These are phyloP conservation scores for Mortierella sp. DNA, from an alignment of 371 early-diverging fungal genomes.

Conservation along the genomic window DNA sequence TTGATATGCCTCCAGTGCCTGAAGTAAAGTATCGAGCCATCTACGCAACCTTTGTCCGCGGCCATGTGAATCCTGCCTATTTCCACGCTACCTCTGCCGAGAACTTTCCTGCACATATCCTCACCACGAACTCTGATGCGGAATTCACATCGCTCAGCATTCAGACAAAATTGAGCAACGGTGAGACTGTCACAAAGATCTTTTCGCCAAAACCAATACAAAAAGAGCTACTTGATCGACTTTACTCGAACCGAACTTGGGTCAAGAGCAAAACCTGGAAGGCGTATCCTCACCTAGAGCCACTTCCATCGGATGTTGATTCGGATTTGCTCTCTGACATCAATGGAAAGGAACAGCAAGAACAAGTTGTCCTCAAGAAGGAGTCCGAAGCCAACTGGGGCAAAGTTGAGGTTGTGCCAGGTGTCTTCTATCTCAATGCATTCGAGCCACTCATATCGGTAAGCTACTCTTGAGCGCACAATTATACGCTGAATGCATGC, in stretches of 20 bases:
- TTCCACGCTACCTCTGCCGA: slow-evolving; percentile 59
- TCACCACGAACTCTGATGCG: slow-evolving; percentile 63
- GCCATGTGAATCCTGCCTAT: slow-evolving; percentile 65
- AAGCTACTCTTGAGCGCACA: slow-evolving; percentile 20
- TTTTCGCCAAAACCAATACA: slow-evolving; percentile 62
- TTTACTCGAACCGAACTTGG: slow-evolving; percentile 68
- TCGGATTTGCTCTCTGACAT: not conserved
- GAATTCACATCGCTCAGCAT: slow-evolving; percentile 66
- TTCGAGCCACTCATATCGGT: slow-evolving; percentile 74
- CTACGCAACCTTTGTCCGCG: slow-evolving; percentile 77
- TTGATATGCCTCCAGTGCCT: slow-evolving; percentile 41
- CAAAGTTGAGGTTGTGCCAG: slow-evolving; percentile 54
- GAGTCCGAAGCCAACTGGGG: slow-evolving; percentile 27
- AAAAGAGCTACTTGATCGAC: slow-evolving; percentile 59
- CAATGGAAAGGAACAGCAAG: not conserved
- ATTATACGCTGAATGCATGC: not conserved
- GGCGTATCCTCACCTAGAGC: slow-evolving; percentile 72
- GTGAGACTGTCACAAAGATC: slow-evolving; percentile 70
- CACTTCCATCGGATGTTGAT: slow-evolving; percentile 32
- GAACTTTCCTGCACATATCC: slow-evolving; percentile 64
- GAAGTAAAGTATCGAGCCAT: slow-evolving; percentile 63
- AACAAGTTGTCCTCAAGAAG: slow-evolving; percentile 16
- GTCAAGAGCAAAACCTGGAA: slow-evolving; percentile 72
- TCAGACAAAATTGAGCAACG: slow-evolving; percentile 60
- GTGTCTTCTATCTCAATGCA: slow-evolving; percentile 69